These are phyloP conservation scores for Claviceps sp. DNA, from an alignment of 2,329 filamentous ascomycete species.

Conservation along the genomic window DNA sequence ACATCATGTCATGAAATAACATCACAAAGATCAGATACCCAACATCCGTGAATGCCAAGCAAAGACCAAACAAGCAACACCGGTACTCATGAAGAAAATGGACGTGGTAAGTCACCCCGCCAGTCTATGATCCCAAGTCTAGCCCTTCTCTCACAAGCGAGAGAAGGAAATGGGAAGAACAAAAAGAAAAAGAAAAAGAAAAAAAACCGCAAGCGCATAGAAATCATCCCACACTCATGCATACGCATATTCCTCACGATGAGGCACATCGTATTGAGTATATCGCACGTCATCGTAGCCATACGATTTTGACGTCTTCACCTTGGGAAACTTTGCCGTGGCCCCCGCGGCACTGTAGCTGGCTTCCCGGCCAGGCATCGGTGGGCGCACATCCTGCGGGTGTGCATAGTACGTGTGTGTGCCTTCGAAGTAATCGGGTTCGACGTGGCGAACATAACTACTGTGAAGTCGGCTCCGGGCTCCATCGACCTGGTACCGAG, in stretches of 20 bases:
- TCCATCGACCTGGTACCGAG: slow-evolving; percentile 18
- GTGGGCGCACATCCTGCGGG: slow-evolving; percentile 16
- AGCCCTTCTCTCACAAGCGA: not conserved
- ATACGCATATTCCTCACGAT: slow-evolving; percentile 15
- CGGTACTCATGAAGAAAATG: no score
- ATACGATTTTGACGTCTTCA: slow-evolving; percentile 22
- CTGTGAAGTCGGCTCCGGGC: slow-evolving; percentile 15
- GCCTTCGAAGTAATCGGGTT: slow-evolving; percentile 10
- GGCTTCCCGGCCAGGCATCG: slow-evolving; percentile 17
- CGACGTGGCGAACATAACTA: slow-evolving; percentile 16
- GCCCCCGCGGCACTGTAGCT: slow-evolving; percentile 16
- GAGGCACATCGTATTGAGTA: slow-evolving; percentile 14
- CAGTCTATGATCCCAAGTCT: no score
- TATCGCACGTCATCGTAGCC: slow-evolving; percentile 19
- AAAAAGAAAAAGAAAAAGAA: not conserved
- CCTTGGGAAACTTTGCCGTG: slow-evolving; percentile 15
- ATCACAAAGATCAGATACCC: no score
- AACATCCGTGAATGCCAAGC: no score
- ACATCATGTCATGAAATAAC: no score
- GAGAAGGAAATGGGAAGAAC: not conserved
- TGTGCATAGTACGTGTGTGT: slow-evolving; percentile 13
- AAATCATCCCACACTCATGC: slow-evolving; percentile 5
- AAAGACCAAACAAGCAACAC: no score
- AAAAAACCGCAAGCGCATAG: not conserved
- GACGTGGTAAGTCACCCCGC: no score